Conservation (phyloP, 1,284 basidiomycete genomes). For the Trichosporon sp. region DNA sequence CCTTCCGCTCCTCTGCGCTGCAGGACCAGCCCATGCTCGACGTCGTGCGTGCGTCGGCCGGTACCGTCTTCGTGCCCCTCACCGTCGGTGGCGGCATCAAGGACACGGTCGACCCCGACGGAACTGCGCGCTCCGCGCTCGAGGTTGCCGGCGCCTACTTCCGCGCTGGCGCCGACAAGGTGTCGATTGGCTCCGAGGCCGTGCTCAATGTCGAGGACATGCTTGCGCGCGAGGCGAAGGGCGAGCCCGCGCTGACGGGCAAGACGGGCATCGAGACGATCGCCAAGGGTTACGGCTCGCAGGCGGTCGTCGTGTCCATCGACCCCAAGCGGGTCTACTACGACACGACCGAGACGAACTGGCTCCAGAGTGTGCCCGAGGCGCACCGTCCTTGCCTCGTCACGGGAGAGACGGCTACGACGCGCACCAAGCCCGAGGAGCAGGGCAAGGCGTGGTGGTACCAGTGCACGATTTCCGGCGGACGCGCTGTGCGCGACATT, state of each 20-base stretch:
- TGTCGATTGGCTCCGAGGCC: conserved; percentile 90
- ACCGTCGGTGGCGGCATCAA: conserved; percentile 99
- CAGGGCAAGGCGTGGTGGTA: conserved; percentile 94
- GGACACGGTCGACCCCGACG: conserved; percentile 93
- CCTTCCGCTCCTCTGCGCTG: conserved; percentile 93
- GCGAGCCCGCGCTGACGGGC: conserved; percentile 58
- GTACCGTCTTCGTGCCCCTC: conserved; percentile 93
- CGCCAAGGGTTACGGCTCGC: conserved; percentile 85
- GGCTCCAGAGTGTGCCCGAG: conserved; percentile 67
- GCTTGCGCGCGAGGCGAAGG: conserved; percentile 61
- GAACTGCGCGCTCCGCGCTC: conserved; percentile 78
- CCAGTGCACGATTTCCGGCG: conserved; percentile 94
- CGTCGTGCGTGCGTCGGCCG: conserved; percentile 86
- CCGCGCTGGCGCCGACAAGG: conserved; percentile 94
- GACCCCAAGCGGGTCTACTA: conserved; percentile 92
- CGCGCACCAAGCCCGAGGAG: conserved; percentile 61
- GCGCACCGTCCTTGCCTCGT: conserved; percentile 49
- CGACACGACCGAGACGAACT: conserved; percentile 64
- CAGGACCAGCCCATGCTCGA: conserved; percentile 98
- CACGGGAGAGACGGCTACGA: conserved; percentile 59
- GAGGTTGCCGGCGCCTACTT: conserved; percentile 97
- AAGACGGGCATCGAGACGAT: conserved; percentile 90
- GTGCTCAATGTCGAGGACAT: conserved; percentile 90
- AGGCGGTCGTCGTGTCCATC: conserved; percentile 96
- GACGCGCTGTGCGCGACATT: conserved; percentile 81